A percentile compares a stretch with the other conserved stretches of the same genome.
Evolutionary conservation across 306 rosid genomes (phyloP).

Genomic region (Calophaca sinica): DNA sequence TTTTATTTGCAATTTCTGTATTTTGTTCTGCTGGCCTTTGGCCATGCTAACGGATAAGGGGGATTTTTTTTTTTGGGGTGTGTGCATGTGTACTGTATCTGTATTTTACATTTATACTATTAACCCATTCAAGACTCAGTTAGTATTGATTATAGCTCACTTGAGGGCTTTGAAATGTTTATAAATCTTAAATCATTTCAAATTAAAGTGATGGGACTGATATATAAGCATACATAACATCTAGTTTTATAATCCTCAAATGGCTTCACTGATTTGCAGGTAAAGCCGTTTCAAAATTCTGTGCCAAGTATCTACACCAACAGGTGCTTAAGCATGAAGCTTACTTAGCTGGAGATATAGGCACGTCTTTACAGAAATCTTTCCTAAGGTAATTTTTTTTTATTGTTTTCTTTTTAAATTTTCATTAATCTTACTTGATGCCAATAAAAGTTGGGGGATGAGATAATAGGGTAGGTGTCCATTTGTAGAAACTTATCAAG

Average conservation of each 20-base stretch:
- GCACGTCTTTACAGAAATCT: slow-evolving; percentile 68
- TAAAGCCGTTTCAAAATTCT: slow-evolving; percentile 93
- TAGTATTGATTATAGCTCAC: slow-evolving; percentile 31
- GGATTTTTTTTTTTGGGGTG: background rate
- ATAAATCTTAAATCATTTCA: slow-evolving; percentile 1
- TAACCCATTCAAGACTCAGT: slow-evolving; percentile 11
- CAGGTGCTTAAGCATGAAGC: slow-evolving; percentile 82
- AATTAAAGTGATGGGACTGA: slow-evolving; percentile 28
- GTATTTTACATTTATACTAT: slow-evolving; percentile 15
- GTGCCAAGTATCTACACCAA: slow-evolving; percentile 89
- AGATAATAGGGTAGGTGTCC: slow-evolving; percentile 34
- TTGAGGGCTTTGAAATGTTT: slow-evolving; percentile 15
- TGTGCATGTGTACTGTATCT: background rate
- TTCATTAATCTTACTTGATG: slow-evolving; percentile 39
- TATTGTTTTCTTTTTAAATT: slow-evolving; percentile 31
- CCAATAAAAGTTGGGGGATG: slow-evolving; percentile 39
- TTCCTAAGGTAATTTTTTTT: slow-evolving; percentile 76
- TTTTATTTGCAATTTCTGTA: slow-evolving; percentile 18
- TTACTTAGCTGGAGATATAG: slow-evolving; percentile 79
- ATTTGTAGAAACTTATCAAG: slow-evolving; percentile 34
- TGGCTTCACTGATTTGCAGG: slow-evolving; percentile 62
- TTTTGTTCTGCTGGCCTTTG: slow-evolving; percentile 17
- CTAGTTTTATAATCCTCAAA: slow-evolving; percentile 37
- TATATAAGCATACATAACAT: slow-evolving; percentile 29
- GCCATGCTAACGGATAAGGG: background rate